Evolutionary conservation across 2,329 filamentous ascomycete species (phyloP), one percentile per base, ranked within the genome.

Genomic region (Aspergillus uvarum): DNA sequence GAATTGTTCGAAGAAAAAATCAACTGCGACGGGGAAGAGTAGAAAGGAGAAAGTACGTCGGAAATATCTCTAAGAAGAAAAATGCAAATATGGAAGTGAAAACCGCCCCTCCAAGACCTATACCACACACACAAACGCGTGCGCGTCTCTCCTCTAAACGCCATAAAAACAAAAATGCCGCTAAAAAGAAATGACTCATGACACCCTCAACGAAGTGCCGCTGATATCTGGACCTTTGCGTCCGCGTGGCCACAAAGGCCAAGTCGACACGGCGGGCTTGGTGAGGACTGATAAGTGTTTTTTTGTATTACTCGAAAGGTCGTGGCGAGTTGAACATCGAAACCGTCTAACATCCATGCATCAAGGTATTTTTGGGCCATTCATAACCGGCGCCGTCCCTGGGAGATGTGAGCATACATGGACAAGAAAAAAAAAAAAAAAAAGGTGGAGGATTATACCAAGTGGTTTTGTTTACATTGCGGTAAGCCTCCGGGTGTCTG

Each of bases 281-380:
- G 32, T 19, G 35, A 57, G 51, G 3, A 16, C 12, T 35, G 11
- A 16, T 35, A 12, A 4, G 12, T 29, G 26, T 10, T 10, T 7
- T 2, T 29, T 10, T 7, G 8, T 29, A 10, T 29, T 3, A 29
- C 26, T 29, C 26, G 10, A 35, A 35, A 16, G 12, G 16, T 35
- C 32, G 32, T 35, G 32, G 32, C 32, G 32, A 35, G 32, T 35
- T 10, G 2, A 32, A 53, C 7, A 3, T 22, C 2, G 22, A 10
- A 29, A 29, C 31, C 38, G 47, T 56, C 72, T 70, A 73, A 70
- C 87, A 89, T 29, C 74, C 81, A 69, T 88, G 68, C 72, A 89
- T 83, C 60, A 86, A 80, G 1, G 80, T 80, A 67, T 89, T 89
- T 70, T 81, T 81, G 2, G 87, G 87, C 84, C 85, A 87, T 2